phyloP scores from a whole-genome alignment of 352 stramenopile species.

The Phytophthora tubulina region DNA sequence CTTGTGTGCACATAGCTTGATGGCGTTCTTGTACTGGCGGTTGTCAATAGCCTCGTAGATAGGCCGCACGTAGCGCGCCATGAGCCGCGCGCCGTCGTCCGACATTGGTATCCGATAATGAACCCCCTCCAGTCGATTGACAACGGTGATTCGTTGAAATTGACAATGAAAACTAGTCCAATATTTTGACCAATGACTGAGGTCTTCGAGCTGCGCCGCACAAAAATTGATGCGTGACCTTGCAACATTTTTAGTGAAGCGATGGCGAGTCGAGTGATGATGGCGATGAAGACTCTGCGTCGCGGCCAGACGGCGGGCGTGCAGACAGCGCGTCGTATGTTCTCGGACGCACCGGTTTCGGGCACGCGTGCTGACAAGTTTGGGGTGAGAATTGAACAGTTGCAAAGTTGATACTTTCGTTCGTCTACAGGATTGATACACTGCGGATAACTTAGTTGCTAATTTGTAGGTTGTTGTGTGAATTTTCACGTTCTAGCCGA shows the following conservation, averaged over 20 bases:
- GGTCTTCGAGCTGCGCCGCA: slow-evolving; percentile 16
- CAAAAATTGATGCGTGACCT: slow-evolving; percentile 21
- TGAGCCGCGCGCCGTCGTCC: slow-evolving; percentile 60
- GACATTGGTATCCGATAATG: slow-evolving; percentile 47
- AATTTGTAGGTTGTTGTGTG: neutral
- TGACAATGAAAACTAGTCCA: neutral
- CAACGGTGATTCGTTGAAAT: slow-evolving; percentile 29
- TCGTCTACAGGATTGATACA: neutral
- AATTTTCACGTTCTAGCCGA: slow-evolving; percentile 53
- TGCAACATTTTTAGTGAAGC: slow-evolving; percentile 7
- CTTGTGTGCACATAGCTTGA: slow-evolving; percentile 87
- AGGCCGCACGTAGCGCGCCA: slow-evolving; percentile 81
- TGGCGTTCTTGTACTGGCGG: slow-evolving; percentile 83
- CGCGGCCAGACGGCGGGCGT: slow-evolving; percentile 7
- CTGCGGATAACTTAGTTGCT: slow-evolving; percentile 7
- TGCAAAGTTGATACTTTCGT: slow-evolving; percentile 9
- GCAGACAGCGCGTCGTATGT: slow-evolving; percentile 38
- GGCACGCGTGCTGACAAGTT: slow-evolving; percentile 66
- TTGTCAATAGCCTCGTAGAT: slow-evolving; percentile 90
- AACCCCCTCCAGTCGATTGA: slow-evolving; percentile 8
- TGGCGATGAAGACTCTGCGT: slow-evolving; percentile 34
- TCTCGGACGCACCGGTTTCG: slow-evolving; percentile 42
- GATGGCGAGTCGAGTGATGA: slow-evolving; percentile 47
- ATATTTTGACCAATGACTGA: slow-evolving; percentile 15
- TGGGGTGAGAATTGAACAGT: slow-evolving; percentile 53